Percentiles rank a stretch among this genome's conserved stretches.
Evolutionary conservation across 495 filamentous ascomycete species (phyloP).

Genomic region (Wilcoxina mikolae): DNA sequence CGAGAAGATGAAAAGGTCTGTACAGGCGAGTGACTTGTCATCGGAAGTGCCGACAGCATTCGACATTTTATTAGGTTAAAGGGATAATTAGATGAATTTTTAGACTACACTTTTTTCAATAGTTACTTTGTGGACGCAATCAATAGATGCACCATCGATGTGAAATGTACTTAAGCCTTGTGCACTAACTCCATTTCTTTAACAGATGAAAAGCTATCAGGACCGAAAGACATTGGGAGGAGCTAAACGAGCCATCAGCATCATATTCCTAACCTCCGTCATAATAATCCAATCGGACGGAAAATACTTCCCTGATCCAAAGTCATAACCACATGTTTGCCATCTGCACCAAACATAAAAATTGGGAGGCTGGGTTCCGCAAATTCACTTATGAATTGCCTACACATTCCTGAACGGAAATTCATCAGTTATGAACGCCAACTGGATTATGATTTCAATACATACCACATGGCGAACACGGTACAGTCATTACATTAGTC

Average conservation of each 20-base stretch:
- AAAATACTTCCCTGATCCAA: slow-evolving; percentile 49
- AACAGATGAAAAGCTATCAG: slow-evolving; percentile 36
- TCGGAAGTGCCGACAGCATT: slow-evolving; percentile 79
- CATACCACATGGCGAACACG: slow-evolving; percentile 60
- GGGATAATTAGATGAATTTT: too few relatives aligned
- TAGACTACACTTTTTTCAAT: too few relatives aligned
- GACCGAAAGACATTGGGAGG: slow-evolving; percentile 59
- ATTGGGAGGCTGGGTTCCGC: slow-evolving; percentile 51
- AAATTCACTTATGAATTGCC: slow-evolving; percentile 61
- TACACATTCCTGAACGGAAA: too few relatives aligned
- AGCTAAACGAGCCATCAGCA: slow-evolving; percentile 33
- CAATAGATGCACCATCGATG: too few relatives aligned
- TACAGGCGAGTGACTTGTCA: slow-evolving; percentile 91
- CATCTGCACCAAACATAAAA: slow-evolving; percentile 80
- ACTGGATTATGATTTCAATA: too few relatives aligned
- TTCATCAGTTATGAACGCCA: too few relatives aligned
- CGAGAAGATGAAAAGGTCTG: slow-evolving; percentile 66
- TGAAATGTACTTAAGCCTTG: too few relatives aligned
- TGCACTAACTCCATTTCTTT: neutral
- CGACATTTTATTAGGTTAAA: too few relatives aligned
- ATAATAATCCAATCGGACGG: slow-evolving; percentile 4
- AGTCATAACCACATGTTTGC: slow-evolving; percentile 51
- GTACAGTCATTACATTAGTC: slow-evolving; percentile 54
- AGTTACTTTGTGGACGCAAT: too few relatives aligned
- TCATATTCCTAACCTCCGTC: neutral